Conservation (phyloP, 306 rosid genomes). For the Gastrolobium bilobum region DNA sequence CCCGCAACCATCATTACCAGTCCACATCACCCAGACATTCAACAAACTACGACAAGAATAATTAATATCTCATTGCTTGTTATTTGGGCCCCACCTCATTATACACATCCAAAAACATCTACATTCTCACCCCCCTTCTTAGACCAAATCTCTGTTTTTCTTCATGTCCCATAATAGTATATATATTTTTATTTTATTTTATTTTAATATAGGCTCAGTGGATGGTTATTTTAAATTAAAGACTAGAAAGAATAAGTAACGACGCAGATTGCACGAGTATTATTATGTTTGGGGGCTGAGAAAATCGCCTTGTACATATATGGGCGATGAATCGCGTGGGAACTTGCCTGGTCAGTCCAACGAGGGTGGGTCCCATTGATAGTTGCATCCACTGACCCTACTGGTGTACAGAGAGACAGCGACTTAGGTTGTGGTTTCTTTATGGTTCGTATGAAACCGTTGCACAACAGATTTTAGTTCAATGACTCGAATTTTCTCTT, state of each 20-base stretch:
- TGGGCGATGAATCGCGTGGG: constrained; percentile 27
- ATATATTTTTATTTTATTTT: background rate
- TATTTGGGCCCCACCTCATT: constrained; percentile 41
- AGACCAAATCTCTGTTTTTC: constrained; percentile 60
- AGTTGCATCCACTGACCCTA: constrained; percentile 78
- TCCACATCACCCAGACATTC: constrained; percentile 66
- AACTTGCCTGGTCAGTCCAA: constrained; percentile 17
- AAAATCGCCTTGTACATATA: background rate
- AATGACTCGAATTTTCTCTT: constrained; percentile 44
- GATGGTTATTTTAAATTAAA: background rate
- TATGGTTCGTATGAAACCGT: constrained; percentile 53
- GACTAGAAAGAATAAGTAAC: background rate
- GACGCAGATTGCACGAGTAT: constrained; percentile 57
- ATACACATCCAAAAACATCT: constrained; percentile 40
- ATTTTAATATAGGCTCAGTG: background rate
- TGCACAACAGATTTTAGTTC: constrained; percentile 30
- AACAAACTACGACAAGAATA: constrained; percentile 59
- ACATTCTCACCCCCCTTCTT: constrained; percentile 40
- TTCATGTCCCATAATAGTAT: background rate
- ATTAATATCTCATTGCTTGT: constrained; percentile 34
- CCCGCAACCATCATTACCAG: constrained; percentile 57
- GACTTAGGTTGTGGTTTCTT: background rate
- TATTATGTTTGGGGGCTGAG: constrained; percentile 47
- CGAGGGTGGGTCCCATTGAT: constrained; percentile 49
- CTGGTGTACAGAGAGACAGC: constrained; percentile 4